A percentile compares a stretch with the other conserved stretches of the same genome.
Conservation (phyloP, 1,284 basidiomycete genomes). For the Amanita bisporigera region DNA sequence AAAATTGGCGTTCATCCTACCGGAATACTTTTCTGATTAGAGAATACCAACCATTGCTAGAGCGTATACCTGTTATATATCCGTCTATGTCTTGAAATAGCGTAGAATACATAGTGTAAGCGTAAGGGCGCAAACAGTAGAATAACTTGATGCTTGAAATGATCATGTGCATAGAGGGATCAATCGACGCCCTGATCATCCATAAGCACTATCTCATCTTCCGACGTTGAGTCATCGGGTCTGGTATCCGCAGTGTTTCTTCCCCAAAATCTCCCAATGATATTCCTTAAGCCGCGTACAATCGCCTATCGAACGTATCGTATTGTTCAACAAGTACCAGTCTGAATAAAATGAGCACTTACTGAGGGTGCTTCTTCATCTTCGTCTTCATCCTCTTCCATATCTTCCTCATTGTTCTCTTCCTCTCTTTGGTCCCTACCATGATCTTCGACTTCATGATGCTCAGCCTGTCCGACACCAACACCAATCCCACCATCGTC, state of each 20-base stretch:
- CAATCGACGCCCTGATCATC: conserved; percentile 47
- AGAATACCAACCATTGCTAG: neutral
- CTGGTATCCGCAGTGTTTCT: conserved; percentile 30
- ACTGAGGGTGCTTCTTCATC: conserved; percentile 54
- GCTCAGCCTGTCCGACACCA: conserved; percentile 12
- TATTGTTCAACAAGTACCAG: neutral
- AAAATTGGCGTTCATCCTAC: conserved; percentile 83
- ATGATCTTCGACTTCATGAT: conserved; percentile 17
- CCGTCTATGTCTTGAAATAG: neutral
- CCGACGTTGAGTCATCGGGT: conserved; percentile 43
- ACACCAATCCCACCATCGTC: conserved; percentile 27
- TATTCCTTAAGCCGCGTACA: conserved; percentile 65
- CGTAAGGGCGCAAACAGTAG: neutral
- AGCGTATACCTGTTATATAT: neutral
- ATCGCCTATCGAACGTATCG: conserved; percentile 53
- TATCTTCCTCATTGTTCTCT: conserved; percentile 26
- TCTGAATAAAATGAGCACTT: conserved; percentile 29
- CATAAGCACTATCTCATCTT: conserved; percentile 37
- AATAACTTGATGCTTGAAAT: neutral
- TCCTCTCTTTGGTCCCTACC: conserved; percentile 17
- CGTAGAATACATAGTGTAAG: neutral
- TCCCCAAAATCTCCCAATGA: conserved; percentile 69
- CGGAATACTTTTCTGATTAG: conserved; percentile 60
- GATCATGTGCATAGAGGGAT: neutral
- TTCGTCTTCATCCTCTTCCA: conserved; percentile 40